Percentiles rank a stretch among this genome's conserved stretches.
Evolutionary conservation across 208 protist species (phyloP).

Genomic region (Leishmania gerbilli): DNA sequence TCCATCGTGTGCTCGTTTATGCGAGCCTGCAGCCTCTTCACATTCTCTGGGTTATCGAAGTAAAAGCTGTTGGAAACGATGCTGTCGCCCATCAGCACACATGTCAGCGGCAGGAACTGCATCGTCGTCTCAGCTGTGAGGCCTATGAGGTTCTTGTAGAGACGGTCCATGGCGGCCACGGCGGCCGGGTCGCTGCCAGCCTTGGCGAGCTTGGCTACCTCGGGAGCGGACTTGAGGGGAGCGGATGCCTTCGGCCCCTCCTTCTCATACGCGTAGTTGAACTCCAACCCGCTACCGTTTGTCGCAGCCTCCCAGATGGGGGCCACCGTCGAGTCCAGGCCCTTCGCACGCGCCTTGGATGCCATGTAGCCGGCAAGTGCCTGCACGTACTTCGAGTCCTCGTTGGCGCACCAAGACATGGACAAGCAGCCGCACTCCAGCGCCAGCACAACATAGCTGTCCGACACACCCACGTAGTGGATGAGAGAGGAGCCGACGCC

Average conservation of each 20-base stretch:
- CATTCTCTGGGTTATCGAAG: conserved; percentile 42
- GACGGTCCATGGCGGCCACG: conserved; percentile 45
- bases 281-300: conserved; percentile 45
- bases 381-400: conserved; percentile 21
- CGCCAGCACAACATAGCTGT: conserved; percentile 47
- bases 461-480: conserved; percentile 39
- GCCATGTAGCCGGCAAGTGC: conserved; percentile 30
- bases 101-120: conserved; percentile 63
- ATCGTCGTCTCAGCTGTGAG: conserved; percentile 54
- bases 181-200: conserved; percentile 42
- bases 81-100: conserved; percentile 69
- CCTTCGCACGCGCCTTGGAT: conserved; percentile 2
- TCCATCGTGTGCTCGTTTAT: conserved; percentile 73
- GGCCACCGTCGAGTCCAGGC: conserved; percentile 12
- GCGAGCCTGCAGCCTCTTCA: conserved; percentile 32
- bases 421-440: conserved; percentile 58
- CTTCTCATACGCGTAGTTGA: conserved; percentile 52
- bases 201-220: conserved; percentile 60
- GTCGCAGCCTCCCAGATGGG: conserved; percentile 54
- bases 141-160: conserved; percentile 56
- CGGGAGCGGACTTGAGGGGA: conserved; percentile 27
- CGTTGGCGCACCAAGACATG: conserved; percentile 22
- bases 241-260: conserved; percentile 7
- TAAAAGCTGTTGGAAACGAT: conserved; percentile 66
- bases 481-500: conserved; percentile 70